These are phyloP conservation scores for Chrysoporthe cubensis DNA, from an alignment of 2,329 filamentous ascomycete species.

Conservation along the genomic window DNA sequence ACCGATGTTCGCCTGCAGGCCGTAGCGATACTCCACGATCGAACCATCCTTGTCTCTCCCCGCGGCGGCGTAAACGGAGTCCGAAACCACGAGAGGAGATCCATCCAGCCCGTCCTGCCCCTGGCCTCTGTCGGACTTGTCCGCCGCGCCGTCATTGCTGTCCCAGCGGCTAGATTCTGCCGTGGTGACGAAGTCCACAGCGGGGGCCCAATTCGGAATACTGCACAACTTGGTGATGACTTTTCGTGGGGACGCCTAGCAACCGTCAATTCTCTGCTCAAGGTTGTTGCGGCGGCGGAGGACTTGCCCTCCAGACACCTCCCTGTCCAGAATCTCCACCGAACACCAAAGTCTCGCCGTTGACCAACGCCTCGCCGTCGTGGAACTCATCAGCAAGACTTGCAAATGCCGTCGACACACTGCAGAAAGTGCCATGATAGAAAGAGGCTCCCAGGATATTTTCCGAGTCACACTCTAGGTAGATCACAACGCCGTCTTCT, in stretches of 20 bases:
- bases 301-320: slow-evolving; percentile 70
- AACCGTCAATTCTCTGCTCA: neutral
- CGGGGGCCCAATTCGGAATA: slow-evolving; percentile 67
- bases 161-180: slow-evolving; percentile 41
- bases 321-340: slow-evolving; percentile 80
- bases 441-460: slow-evolving; percentile 59
- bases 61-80: slow-evolving; percentile 69
- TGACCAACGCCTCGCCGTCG: slow-evolving; percentile 21
- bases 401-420: slow-evolving; percentile 81
- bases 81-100: slow-evolving; percentile 47
- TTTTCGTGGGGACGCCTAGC: slow-evolving; percentile 58
- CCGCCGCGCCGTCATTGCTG: slow-evolving; percentile 28
- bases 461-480: slow-evolving; percentile 67
- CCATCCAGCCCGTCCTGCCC: slow-evolving; percentile 44
- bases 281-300: neutral
- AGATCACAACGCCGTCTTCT: slow-evolving; percentile 82
- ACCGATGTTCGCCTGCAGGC: slow-evolving; percentile 70
- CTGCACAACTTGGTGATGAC: slow-evolving; percentile 58
- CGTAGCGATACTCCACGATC: slow-evolving; percentile 70
- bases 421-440: slow-evolving; percentile 70
- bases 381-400: slow-evolving; percentile 65
- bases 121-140: slow-evolving; percentile 30
- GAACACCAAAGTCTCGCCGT: slow-evolving; percentile 76
- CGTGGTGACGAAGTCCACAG: slow-evolving; percentile 59
- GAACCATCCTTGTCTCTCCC: slow-evolving; percentile 65